Evolutionary conservation across 2,329 filamentous ascomycete species (phyloP), one percentile per base, ranked within the genome.

Genomic region (Colletotrichum sansevieriae): DNA sequence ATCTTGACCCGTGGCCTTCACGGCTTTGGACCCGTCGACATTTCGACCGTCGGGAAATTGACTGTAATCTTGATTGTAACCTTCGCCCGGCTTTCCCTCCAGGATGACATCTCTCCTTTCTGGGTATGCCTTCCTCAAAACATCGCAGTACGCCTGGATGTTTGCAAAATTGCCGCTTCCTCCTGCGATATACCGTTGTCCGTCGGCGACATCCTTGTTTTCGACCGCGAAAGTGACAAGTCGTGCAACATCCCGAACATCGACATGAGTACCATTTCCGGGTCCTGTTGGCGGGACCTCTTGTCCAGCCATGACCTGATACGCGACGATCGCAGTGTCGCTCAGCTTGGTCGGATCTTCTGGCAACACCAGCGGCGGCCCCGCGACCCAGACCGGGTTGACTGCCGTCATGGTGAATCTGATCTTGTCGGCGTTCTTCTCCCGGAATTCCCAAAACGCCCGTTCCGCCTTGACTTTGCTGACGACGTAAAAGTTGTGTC

Each of bases 401-500:
- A 69, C 29, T 4, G 55, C 51, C 35, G 63, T 52, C 66, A 69
- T 69, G 47, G 77, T 78, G 43, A 76, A 60, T 2, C 35, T 51
- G 57, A 75, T 78, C 9, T 70, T 51, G 0, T 72, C 76, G 1
- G 74, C 73, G 8, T 74, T 65, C 18, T 75, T 70, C 3, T 75
- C 67, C 7, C 72, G 58, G 52, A 75, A 77, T 15, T 74, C 75
- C 76, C 76, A 78, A 3, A 78, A 63, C 5, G 71, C 75, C 44
- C 74, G 73, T 62, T 80, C 79, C 2, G 73, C 76, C 11, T 68
- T 71, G 2, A 72, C 68, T 69, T 81, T 80, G 56, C 76, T 76
- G 2, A 77, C 78, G 1, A 70, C 58, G 43, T 81, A 81, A 3
- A 74, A 70, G 4, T 66, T 8, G 29, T 46, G 37, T 8, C 52